Conservation (phyloP, 768 basidiomycete genomes). For the Podaxis pistillaris region DNA sequence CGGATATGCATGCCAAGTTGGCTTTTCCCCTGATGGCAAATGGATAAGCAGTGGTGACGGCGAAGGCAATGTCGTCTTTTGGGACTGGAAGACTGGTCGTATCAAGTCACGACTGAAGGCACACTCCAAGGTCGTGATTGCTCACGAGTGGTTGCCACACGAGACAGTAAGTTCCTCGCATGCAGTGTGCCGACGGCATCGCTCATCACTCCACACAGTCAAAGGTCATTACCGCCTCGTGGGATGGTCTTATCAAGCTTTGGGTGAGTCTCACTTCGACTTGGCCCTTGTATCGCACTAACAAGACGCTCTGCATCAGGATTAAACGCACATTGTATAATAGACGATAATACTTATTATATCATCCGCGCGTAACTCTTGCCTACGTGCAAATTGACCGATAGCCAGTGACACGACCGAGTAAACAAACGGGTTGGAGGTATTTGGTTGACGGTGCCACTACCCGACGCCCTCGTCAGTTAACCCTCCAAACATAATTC, state of each 20-base stretch:
- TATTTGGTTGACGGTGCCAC: background rate
- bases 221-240: slow-evolving; percentile 94
- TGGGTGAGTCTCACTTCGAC: slow-evolving; percentile 64
- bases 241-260: slow-evolving; percentile 97
- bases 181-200: slow-evolving; percentile 46
- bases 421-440: background rate
- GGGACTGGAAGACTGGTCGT: slow-evolving; percentile 99
- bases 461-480: background rate
- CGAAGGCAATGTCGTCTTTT: slow-evolving; percentile 93
- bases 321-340: slow-evolving; percentile 10
- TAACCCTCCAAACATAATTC: background rate
- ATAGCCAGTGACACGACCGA: background rate
- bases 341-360: background rate
- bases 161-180: slow-evolving; percentile 74
- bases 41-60: slow-evolving; percentile 98
- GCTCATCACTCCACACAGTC: slow-evolving; percentile 50
- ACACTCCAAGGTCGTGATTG: slow-evolving; percentile 95
- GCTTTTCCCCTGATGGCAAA: slow-evolving; percentile 97
- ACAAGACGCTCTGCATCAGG: background rate
- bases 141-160: slow-evolving; percentile 97
- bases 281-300: background rate
- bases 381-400: background rate
- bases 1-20: slow-evolving; percentile 95
- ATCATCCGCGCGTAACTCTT: background rate
- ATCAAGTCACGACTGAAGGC: slow-evolving; percentile 89